Percentiles rank a stretch among this genome's conserved stretches.
Evolutionary conservation across 75 land plant genomes (phyloP).

Genomic region (Adiantum capillusveneris): DNA sequence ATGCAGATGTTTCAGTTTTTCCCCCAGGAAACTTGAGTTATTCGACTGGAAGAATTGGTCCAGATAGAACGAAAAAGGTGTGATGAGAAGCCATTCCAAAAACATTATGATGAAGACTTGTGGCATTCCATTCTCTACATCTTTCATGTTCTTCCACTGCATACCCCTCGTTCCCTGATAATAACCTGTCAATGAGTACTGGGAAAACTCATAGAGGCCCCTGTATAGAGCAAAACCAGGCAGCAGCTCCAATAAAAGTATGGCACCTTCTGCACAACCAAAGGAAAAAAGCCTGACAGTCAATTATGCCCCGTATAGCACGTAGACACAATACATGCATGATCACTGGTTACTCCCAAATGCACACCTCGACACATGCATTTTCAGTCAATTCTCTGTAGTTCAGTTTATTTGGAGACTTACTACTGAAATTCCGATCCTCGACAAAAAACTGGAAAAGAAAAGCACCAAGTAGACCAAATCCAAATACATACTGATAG

Average conservation of each 20-base stretch:
- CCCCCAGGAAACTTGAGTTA: too few relatives aligned
- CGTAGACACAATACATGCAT: too few relatives aligned
- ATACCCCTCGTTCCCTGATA: slow-evolving; percentile 14
- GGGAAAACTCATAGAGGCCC: slow-evolving; percentile 18
- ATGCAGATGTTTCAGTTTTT: too few relatives aligned
- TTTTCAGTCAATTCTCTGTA: too few relatives aligned
- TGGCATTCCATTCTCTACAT: slow-evolving; percentile 8
- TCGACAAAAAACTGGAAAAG: slow-evolving; percentile 16
- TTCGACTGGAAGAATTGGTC: background rate
- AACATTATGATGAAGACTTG: slow-evolving; percentile 9
- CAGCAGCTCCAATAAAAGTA: slow-evolving; percentile 10
- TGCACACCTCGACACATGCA: too few relatives aligned
- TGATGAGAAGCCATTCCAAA: slow-evolving; percentile 7
- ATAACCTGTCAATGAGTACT: slow-evolving; percentile 8
- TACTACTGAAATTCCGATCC: slow-evolving; percentile 9
- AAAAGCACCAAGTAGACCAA: slow-evolving; percentile 15
- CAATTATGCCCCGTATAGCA: too few relatives aligned
- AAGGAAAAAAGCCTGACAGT: too few relatives aligned
- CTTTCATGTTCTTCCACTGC: slow-evolving; percentile 15
- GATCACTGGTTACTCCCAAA: too few relatives aligned
- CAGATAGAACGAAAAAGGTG: slow-evolving; percentile 7
- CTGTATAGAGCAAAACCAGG: slow-evolving; percentile 19
- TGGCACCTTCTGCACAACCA: slow-evolving; percentile 1
- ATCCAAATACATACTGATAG: slow-evolving; percentile 17
- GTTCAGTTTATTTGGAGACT: too few relatives aligned